A percentile compares a stretch with the other conserved stretches of the same genome.
These are phyloP conservation scores for Geosmithia putterillii DNA, from an alignment of 2,329 filamentous ascomycete species.

Conservation along the genomic window DNA sequence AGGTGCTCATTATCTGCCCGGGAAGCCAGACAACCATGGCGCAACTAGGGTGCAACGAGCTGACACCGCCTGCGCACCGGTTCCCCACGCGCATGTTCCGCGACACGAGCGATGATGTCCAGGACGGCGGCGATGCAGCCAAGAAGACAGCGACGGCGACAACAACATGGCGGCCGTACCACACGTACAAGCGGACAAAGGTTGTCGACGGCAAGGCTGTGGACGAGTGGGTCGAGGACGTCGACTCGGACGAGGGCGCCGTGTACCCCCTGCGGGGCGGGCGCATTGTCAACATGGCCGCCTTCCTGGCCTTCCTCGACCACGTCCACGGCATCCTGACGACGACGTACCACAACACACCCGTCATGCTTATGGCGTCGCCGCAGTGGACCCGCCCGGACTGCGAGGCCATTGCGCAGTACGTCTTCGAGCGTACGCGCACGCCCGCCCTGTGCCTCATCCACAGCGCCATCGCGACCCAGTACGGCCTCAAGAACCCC, in stretches of 20 bases:
- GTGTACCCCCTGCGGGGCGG: constrained; percentile 78
- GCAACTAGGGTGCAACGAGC: constrained; percentile 79
- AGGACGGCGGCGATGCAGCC: not conserved
- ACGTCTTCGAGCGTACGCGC: constrained; percentile 95
- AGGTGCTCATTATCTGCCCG: constrained; percentile 60
- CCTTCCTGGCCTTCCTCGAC: constrained; percentile 85
- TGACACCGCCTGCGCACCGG: constrained; percentile 79
- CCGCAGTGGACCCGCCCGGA: constrained; percentile 85
- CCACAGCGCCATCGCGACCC: constrained; percentile 75
- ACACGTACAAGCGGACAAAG: constrained; percentile 57
- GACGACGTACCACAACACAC: constrained; percentile 90
- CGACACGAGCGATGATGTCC: constrained; percentile 53
- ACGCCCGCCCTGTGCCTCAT: constrained; percentile 85
- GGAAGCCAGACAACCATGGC: constrained; percentile 85
- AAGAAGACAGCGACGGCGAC: not conserved
- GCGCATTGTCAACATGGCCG: constrained; percentile 78
- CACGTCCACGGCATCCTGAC: constrained; percentile 85
- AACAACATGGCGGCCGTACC: constrained; percentile 49
- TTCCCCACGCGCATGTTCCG: constrained; percentile 92
- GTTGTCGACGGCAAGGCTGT: constrained; percentile 34
- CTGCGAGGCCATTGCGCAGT: constrained; percentile 78
- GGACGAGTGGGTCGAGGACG: constrained; percentile 77
- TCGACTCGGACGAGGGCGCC: constrained; percentile 76
- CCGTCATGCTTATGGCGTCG: constrained; percentile 80
- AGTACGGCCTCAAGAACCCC: constrained; percentile 66